phyloP scores from a whole-genome alignment of 305 asterid genomes.

The Solanum hybrid region DNA sequence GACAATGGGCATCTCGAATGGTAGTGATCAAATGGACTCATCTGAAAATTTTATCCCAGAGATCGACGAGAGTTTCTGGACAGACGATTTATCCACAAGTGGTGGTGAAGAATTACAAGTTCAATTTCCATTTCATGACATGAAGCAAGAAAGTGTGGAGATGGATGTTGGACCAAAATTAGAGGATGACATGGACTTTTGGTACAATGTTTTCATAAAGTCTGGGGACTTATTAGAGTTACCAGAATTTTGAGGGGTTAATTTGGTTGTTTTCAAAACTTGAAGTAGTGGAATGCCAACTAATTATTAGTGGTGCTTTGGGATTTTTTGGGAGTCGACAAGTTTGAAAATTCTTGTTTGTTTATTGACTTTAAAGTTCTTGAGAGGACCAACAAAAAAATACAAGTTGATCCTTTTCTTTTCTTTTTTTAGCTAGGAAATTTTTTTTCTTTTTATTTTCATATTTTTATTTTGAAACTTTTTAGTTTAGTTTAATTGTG shows the following conservation, averaged over 20 bases:
- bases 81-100: background rate
- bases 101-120: background rate
- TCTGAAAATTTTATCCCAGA: background rate
- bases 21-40: background rate
- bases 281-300: background rate
- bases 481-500: background rate
- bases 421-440: background rate
- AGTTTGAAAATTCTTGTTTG: conserved; percentile 1
- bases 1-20: background rate
- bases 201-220: conserved; percentile 63
- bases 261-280: background rate
- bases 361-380: background rate
- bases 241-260: conserved; percentile 51
- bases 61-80: conserved; percentile 14
- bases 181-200: conserved; percentile 65
- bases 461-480: background rate
- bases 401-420: background rate
- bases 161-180: conserved; percentile 6
- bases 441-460: background rate
- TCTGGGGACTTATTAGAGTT: conserved; percentile 55
- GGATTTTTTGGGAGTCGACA: background rate
- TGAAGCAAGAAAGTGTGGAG: conserved; percentile 15
- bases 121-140: conserved; percentile 12
- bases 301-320: background rate
- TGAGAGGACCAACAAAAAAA: background rate